phyloP scores from a whole-genome alignment of 352 stramenopile species.

The Phytophthora constricta region DNA sequence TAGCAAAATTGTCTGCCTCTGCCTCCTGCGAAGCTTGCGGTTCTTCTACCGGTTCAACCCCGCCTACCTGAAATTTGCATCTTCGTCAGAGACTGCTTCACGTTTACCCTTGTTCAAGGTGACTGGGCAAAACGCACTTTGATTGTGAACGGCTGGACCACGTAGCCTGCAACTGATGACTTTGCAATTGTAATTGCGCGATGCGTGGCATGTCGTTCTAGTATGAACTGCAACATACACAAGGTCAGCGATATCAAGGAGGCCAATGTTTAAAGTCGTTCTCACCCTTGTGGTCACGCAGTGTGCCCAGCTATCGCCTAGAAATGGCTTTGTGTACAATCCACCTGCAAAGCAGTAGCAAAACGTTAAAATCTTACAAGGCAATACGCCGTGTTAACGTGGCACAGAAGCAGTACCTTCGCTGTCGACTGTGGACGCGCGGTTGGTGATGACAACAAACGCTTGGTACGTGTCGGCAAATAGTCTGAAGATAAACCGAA shows the following conservation, averaged over 20 bases:
- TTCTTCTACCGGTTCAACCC: conserved; percentile 45
- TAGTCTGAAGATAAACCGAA: conserved; percentile 37
- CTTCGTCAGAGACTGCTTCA: neutral
- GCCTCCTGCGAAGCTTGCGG: conserved; percentile 11
- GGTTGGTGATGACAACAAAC: conserved; percentile 77
- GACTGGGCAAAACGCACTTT: conserved; percentile 40
- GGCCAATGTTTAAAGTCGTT: too few relatives aligned
- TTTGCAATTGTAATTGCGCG: conserved; percentile 71
- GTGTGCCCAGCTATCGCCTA: conserved; percentile 75
- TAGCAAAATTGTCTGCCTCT: conserved; percentile 43
- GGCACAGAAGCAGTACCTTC: too few relatives aligned
- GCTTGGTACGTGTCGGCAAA: conserved; percentile 68
- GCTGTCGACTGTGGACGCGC: conserved; percentile 50
- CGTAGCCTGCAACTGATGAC: conserved; percentile 56
- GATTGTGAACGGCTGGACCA: conserved; percentile 72
- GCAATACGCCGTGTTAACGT: too few relatives aligned
- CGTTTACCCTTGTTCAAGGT: too few relatives aligned
- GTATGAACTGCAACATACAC: conserved; percentile 52
- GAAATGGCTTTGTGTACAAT: conserved; percentile 67
- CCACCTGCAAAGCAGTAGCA: conserved; percentile 32
- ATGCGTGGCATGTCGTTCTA: conserved; percentile 61
- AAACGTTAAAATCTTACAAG: conserved; percentile 10
- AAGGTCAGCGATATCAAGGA: conserved; percentile 18
- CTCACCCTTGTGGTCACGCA: conserved; percentile 69
- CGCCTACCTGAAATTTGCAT: conserved; percentile 42